A percentile compares a stretch with the other conserved stretches of the same genome.
These are phyloP conservation scores for Cystobasidiaceae sp. DNA, from an alignment of 1,284 basidiomycete genomes.

Conservation along the genomic window DNA sequence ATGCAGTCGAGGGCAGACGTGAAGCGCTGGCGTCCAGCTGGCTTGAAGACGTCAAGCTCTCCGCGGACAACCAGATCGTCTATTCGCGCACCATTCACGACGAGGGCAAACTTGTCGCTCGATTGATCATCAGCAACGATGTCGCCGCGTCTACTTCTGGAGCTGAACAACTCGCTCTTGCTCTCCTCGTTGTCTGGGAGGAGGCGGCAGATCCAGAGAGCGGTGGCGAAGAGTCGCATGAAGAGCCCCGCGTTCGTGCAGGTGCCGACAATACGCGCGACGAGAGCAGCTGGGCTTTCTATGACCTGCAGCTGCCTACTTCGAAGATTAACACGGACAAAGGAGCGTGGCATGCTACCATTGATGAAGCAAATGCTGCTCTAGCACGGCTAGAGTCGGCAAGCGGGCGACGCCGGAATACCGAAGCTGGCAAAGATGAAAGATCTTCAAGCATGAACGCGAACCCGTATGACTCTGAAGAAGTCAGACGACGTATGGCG, in stretches of 20 bases:
- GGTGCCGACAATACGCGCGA: too few species aligned
- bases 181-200: constrained; percentile 4
- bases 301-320: constrained; percentile 11
- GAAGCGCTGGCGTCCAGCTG: constrained; percentile 11
- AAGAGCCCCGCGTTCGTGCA: background rate
- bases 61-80: background rate
- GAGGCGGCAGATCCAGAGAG: too few species aligned
- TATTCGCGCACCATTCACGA: constrained; percentile 14
- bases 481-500: too few species aligned
- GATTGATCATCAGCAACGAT: background rate
- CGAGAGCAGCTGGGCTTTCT: constrained; percentile 16
- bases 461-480: too few species aligned
- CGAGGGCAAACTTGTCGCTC: constrained; percentile 8
- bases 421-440: too few species aligned
- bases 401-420: too few species aligned
- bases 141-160: background rate
- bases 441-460: too few species aligned
- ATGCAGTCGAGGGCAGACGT: background rate
- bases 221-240: background rate
- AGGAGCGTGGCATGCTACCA: background rate
- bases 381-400: background rate
- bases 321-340: background rate
- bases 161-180: background rate
- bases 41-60: constrained; percentile 20
- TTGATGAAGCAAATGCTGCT: background rate